A percentile compares a stretch with the other conserved stretches of the same genome.
Conservation (phyloP, 2,329 filamentous ascomycete species). For the Epichloe brachyelytri region DNA sequence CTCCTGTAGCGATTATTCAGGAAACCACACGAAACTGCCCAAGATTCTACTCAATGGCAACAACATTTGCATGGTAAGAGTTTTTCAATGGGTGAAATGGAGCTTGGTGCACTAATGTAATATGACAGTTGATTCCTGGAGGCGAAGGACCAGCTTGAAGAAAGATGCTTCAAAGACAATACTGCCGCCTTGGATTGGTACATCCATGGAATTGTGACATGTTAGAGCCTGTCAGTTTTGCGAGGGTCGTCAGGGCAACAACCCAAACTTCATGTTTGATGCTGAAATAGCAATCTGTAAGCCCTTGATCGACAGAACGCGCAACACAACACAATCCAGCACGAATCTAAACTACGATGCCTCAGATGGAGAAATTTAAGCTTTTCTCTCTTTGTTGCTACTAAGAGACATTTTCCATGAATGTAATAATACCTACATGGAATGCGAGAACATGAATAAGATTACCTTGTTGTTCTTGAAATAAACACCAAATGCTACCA, state of each 20-base stretch:
- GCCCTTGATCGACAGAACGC: not conserved
- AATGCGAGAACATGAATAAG: not conserved
- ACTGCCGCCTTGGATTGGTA: not conserved
- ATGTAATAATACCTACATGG: not conserved
- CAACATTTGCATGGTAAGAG: constrained; percentile 93
- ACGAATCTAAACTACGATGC: not conserved
- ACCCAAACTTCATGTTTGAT: not conserved
- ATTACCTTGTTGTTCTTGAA: not conserved
- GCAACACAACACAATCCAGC: not conserved
- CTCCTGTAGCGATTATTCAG: constrained; percentile 69
- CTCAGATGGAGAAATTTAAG: not conserved
- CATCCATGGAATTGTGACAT: not conserved
- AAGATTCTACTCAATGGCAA: constrained; percentile 97
- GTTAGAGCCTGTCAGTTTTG: not conserved
- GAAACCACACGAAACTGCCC: constrained; percentile 73
- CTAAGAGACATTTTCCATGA: not conserved
- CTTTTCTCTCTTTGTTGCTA: not conserved
- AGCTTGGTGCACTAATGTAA: not conserved
- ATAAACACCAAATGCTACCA: constrained; percentile 2
- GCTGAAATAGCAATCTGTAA: not conserved
- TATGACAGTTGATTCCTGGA: constrained; percentile 58
- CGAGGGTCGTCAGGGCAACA: not conserved
- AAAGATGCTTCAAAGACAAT: no score
- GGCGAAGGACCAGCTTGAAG: constrained; percentile 49
- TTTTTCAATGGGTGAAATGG: not conserved